Evolutionary conservation across 2,329 filamentous ascomycete species (phyloP).

Genomic region (Penicillium hordei): DNA sequence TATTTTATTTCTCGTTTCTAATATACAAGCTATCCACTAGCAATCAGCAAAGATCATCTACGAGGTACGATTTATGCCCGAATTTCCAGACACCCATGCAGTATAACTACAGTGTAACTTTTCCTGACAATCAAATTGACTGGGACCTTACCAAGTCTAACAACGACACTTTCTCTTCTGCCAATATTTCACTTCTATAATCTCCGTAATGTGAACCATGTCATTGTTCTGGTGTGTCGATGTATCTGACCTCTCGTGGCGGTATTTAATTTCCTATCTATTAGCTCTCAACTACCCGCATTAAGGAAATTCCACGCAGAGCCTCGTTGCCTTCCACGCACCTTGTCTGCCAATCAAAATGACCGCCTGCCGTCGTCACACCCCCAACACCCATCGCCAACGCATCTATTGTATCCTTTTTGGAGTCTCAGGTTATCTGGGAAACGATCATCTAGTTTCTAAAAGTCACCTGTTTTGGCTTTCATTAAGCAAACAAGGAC

Average conservation of each 20-base stretch:
- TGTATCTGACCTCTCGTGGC: not conserved
- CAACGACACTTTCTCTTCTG: not conserved
- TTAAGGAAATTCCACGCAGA: not conserved
- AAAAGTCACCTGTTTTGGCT: accelerated
- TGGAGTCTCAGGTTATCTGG: not conserved
- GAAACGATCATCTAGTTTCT: not conserved
- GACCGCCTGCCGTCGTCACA: constrained; percentile 6
- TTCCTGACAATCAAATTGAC: not conserved
- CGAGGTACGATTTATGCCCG: not conserved
- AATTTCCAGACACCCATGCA: not conserved
- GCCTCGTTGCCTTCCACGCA: constrained; percentile 1
- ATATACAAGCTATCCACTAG: not conserved
- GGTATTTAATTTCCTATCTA: not conserved
- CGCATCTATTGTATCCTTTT: not conserved
- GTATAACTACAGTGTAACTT: not conserved
- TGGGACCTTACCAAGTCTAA: not conserved
- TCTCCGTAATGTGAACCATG: not conserved
- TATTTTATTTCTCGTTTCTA: not conserved
- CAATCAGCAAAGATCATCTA: too few species aligned
- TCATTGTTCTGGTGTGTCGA: not conserved
- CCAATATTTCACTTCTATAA: not conserved
- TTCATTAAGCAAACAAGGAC: not conserved
- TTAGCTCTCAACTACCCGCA: not conserved
- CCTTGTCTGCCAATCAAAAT: constrained; percentile 9
- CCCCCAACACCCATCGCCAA: constrained; percentile 8